phyloP scores from a whole-genome alignment of 257 asterid genomes.

The Marsdenia floribunda region DNA sequence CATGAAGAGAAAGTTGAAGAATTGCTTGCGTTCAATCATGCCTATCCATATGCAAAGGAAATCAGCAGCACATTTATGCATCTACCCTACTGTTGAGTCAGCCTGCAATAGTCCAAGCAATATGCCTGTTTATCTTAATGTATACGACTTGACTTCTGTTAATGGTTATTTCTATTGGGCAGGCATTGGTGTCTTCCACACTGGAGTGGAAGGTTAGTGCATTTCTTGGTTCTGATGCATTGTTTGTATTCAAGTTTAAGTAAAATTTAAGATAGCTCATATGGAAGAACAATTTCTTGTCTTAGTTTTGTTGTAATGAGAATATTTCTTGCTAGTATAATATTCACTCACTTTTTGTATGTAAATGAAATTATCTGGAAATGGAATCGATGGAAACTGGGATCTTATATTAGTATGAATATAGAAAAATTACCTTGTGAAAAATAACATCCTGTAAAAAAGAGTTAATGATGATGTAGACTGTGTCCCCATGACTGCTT shows the following conservation, averaged over 20 bases:
- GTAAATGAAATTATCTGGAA: not conserved
- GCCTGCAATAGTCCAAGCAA: constrained; percentile 34
- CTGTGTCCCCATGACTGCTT: too few species aligned
- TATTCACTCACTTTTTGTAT: not conserved
- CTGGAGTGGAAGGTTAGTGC: constrained; percentile 78
- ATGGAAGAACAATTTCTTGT: too few species aligned
- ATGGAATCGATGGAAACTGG: not conserved
- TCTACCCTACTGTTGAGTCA: constrained; percentile 55
- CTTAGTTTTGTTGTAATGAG: not conserved
- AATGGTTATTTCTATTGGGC: constrained; percentile 86
- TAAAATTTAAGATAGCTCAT: not conserved
- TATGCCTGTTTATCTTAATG: constrained; percentile 70
- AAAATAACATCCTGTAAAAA: too few species aligned
- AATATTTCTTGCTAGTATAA: not conserved
- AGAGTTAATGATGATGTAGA: too few species aligned
- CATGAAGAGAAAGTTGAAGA: constrained; percentile 45
- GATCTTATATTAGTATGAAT: too few species aligned
- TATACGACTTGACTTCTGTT: constrained; percentile 65
- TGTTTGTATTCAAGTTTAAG: not conserved
- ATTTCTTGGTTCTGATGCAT: constrained; percentile 9
- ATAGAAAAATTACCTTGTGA: too few species aligned
- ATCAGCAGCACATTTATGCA: constrained; percentile 37
- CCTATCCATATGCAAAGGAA: constrained; percentile 45
- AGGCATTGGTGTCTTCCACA: constrained; percentile 83
- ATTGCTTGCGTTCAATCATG: constrained; percentile 49